Evolutionary conservation across 352 stramenopile species (phyloP).

Genomic region (Albugo laibachii): DNA sequence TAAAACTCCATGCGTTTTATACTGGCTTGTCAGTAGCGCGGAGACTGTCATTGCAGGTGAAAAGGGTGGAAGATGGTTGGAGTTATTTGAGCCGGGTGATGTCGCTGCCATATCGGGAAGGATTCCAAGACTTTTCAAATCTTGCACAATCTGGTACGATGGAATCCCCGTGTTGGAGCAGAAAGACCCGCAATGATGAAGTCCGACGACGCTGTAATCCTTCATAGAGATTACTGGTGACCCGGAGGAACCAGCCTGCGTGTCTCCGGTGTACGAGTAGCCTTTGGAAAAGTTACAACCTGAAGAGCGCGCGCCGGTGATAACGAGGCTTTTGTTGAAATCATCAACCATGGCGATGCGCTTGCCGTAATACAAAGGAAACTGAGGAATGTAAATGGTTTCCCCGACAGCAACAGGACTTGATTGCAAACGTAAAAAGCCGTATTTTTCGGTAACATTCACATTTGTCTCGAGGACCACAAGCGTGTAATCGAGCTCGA

Average conservation of each 20-base stretch:
- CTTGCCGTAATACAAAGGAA: conserved; percentile 26
- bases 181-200: conserved; percentile 43
- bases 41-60: conserved; percentile 8
- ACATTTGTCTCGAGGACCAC: conserved; percentile 20
- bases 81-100: conserved; percentile 17
- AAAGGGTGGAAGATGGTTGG: conserved; percentile 19
- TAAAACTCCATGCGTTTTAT: too few species aligned
- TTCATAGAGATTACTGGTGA: conserved; percentile 27
- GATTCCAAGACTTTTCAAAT: conserved; percentile 13
- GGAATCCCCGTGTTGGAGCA: conserved; percentile 40
- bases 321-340: conserved; percentile 16
- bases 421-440: conserved; percentile 27
- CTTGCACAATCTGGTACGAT: conserved; percentile 18
- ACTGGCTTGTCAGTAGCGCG: conserved; percentile 5
- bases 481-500: conserved; percentile 35
- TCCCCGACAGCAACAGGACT: conserved; percentile 12
- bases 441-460: conserved; percentile 24
- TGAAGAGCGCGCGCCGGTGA: conserved; percentile 12
- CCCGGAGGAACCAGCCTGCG: conserved; percentile 33
- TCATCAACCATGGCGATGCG: conserved; percentile 28
- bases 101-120: conserved; percentile 17
- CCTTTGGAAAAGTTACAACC: conserved; percentile 15
- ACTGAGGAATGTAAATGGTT: conserved; percentile 32
- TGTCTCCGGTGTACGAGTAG: conserved; percentile 45
- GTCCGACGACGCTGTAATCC: conserved; percentile 34